A percentile compares a stretch with the other conserved stretches of the same genome.
phyloP scores from a whole-genome alignment of 257 asterid species.

The Capsicum baccatum region DNA sequence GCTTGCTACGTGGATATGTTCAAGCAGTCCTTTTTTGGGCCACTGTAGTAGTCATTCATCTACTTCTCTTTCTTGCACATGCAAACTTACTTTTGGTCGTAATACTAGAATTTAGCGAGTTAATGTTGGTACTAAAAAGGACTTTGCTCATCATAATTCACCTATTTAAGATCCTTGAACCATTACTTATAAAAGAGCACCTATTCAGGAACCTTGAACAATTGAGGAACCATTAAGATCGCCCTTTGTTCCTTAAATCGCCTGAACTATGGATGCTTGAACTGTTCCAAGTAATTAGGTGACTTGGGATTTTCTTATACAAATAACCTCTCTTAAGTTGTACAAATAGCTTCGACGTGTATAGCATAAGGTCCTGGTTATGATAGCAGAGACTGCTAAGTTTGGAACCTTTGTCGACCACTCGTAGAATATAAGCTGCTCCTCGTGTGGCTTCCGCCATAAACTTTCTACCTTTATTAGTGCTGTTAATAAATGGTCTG shows the following conservation, averaged over 20 bases:
- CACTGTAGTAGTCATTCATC: constrained; percentile 5
- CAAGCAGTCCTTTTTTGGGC: not conserved
- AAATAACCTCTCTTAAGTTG: not conserved
- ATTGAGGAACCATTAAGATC: not conserved
- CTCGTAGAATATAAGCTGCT: not conserved
- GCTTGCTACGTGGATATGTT: not conserved
- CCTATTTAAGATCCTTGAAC: constrained; percentile 5
- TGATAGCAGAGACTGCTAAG: not conserved
- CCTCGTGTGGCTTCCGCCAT: not conserved
- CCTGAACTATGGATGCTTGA: not conserved
- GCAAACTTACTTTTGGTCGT: not conserved
- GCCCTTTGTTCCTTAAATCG: not conserved
- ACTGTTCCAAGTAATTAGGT: not conserved
- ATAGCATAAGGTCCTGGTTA: not conserved
- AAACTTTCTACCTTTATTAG: not conserved
- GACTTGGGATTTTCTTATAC: not conserved
- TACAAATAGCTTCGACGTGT: not conserved
- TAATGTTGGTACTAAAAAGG: not conserved
- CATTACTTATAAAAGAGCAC: not conserved
- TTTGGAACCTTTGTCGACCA: not conserved
- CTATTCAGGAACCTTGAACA: not conserved
- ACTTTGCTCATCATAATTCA: not conserved
- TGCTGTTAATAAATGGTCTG: not conserved
- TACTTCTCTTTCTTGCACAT: constrained; percentile 14
- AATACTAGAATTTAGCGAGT: not conserved